phyloP scores from a whole-genome alignment of 1,284 basidiomycete species.

The Puccinia triticina region DNA sequence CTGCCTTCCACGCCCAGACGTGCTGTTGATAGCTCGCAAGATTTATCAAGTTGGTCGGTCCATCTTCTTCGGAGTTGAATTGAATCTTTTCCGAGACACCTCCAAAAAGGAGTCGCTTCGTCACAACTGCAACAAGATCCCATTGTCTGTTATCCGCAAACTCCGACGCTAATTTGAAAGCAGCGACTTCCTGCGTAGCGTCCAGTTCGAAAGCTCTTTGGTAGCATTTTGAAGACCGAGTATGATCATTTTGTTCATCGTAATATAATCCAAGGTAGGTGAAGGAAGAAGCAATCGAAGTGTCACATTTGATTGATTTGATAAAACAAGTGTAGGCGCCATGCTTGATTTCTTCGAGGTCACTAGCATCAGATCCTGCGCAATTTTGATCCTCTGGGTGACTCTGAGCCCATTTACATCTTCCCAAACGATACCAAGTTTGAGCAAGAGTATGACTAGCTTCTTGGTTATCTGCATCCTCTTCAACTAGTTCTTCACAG shows the following conservation, averaged over 20 bases:
- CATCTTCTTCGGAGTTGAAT: conserved; percentile 54
- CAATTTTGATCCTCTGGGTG: conserved; percentile 40
- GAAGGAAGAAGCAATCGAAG: conserved; percentile 84
- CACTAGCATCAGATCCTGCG: not conserved
- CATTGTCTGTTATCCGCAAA: conserved; percentile 93
- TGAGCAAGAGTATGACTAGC: conserved; percentile 53
- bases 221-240: conserved; percentile 90
- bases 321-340: conserved; percentile 82
- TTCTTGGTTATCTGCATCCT: conserved; percentile 55
- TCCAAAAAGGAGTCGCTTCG: conserved; percentile 85
- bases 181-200: conserved; percentile 82
- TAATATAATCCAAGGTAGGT: conserved; percentile 93
- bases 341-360: conserved; percentile 58
- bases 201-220: conserved; percentile 98
- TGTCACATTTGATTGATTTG: conserved; percentile 73
- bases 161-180: conserved; percentile 77
- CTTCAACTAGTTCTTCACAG: conserved; percentile 53
- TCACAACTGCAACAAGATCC: conserved; percentile 92
- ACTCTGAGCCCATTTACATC: conserved; percentile 16
- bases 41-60: conserved; percentile 18
- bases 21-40: conserved; percentile 63
- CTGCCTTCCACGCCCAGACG: conserved; percentile 97
- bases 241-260: conserved; percentile 74
- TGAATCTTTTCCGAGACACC: conserved; percentile 22
- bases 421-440: conserved; percentile 53